Evolutionary conservation across 1,139 yeast species (phyloP).

Genomic region (Debaryomycetaceae sp.): DNA sequence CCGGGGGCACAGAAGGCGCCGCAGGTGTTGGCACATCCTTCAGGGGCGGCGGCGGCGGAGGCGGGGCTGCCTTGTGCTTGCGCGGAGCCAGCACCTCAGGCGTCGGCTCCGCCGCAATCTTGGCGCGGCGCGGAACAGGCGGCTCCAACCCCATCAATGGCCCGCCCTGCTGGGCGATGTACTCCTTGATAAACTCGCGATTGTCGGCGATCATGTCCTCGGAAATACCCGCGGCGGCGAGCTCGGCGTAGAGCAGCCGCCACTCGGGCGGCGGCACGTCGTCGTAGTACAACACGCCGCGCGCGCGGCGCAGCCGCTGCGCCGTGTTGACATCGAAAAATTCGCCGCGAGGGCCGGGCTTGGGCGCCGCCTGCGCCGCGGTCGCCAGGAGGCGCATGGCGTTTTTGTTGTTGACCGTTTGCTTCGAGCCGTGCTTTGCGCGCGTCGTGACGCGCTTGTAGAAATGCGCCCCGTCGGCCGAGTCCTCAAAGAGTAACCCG

Average conservation of each 20-base stretch:
- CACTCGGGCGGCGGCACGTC: constrained; percentile 83
- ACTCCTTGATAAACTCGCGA: constrained; percentile 74
- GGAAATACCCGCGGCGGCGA: constrained; percentile 74
- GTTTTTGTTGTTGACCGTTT: constrained; percentile 78
- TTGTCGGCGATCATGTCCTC: constrained; percentile 91
- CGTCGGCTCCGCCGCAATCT: constrained; percentile 9
- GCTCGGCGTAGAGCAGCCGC: constrained; percentile 69
- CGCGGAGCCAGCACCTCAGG: constrained; percentile 11
- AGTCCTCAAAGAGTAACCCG: constrained; percentile 89
- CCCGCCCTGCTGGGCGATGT: constrained; percentile 74
- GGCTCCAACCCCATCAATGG: constrained; percentile 85
- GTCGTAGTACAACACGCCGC: constrained; percentile 68
- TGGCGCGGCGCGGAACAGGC: constrained; percentile 57
- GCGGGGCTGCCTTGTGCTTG: constrained; percentile 42
- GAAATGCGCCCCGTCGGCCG: constrained; percentile 83
- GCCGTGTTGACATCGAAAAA: constrained; percentile 44
- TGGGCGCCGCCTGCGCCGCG: constrained; percentile 31
- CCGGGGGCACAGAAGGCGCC: constrained; percentile 9
- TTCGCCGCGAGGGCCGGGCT: constrained; percentile 76
- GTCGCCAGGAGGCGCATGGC: constrained; percentile 74
- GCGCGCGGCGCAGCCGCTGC: constrained; percentile 53
- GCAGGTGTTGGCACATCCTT: constrained; percentile 4
- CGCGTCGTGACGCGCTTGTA: constrained; percentile 69
- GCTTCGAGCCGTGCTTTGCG: constrained; percentile 80
- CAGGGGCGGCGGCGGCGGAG: constrained; percentile 38